Evolutionary conservation across 2,329 filamentous ascomycete genomes (phyloP), one percentile per base, ranked within the genome.

Genomic region (Neophaeococcomyces mojaviensis): DNA sequence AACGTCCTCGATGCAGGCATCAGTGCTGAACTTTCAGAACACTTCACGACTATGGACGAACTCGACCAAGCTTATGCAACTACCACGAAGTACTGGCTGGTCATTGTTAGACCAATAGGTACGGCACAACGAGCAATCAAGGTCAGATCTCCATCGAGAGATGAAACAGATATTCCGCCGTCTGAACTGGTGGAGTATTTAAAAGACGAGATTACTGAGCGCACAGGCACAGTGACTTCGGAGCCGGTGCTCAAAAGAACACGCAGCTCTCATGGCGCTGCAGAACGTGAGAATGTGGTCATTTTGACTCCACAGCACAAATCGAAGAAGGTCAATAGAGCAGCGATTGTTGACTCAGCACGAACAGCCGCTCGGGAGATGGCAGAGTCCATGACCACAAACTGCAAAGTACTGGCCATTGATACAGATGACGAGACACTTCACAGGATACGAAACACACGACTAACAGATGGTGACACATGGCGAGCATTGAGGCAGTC

Each of bases 281-380:
- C 54, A 51, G 8, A 42, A 45, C 40, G 51, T 44, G 69, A 77
- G 35, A 84, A 90, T 46, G 88, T 97, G 37, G 82, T 85, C 49
- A 83, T 97, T n/a, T 74, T 96, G 3, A 77, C 88, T 4, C 80
- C 86, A 1, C 83, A 86, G 47, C 89, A 88, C 40, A 81, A 83
- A 57, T 88, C 82, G 64, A 96, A 95, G 67, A 97, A 96, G 69
- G 86, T 84, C 52, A 96, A 95, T 66, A 81, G 90, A 44, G 81
- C 82, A 59, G 82, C 82, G 22, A 88, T 97, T 40, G 82, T 96
- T 39, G 87, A 94, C 26, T 34, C 48, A 12, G 48, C 48, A 31
- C 36, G 31, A 8, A n/a, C 28, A 24, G 39, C 36, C 3, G 45
- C 48, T 12, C 45, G 38, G 15, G 45, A 50, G 20, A 39, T 50